Base-by-base conservation (phyloP, 1,284 basidiomycete genomes). In the Marasmius fiardii region DNA sequence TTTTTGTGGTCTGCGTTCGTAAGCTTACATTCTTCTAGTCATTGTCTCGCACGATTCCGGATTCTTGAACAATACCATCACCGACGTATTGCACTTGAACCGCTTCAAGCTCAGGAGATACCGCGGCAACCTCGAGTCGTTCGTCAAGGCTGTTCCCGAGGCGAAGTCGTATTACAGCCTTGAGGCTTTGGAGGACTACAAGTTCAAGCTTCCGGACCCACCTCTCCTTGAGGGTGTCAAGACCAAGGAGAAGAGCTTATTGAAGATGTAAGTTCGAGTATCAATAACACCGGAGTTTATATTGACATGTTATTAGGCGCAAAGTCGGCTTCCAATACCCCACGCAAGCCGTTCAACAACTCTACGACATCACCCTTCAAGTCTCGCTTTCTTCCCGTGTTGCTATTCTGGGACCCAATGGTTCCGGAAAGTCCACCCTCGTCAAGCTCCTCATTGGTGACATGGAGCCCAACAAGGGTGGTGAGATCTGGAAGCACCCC, bases 11-110 rank as follows among this genome's bases (percentile, higher is more conserved):
- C 55, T 12, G 24, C 5, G n/a, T 63, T 58, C 37, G 58, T 51
- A 63, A 52, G 45, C 57, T 14, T 52, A 55, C 43, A 58, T 61
- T 69, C 37, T 66, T 14, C 37, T 54, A 86, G 83, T 97, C 78
- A 96, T 97, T 65, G 95, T 98, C 68, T 97, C 95, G 62, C 97
- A 99, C 86, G 97, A 99, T 82, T 98, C 95, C 18, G 80, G 89
- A 68, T 99, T 99, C 92, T 83, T 99, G 63, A 98, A 99, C 87
- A 93, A 96, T 79, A 93, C 93, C 68, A 94, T 95, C 79, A 99
- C 96, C 68, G 97, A 99, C 70, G 94, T 97, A 65, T 92, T 99
- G 71, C 95, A 99, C 81, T 81, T 98, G 66, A 98, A 98, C 86
- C 93, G 95, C 77, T 98, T 98, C 90, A 97, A 98, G 83, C 81